Base-by-base conservation (phyloP, 1,284 basidiomycete species). In the Naganishia sp. region DNA sequence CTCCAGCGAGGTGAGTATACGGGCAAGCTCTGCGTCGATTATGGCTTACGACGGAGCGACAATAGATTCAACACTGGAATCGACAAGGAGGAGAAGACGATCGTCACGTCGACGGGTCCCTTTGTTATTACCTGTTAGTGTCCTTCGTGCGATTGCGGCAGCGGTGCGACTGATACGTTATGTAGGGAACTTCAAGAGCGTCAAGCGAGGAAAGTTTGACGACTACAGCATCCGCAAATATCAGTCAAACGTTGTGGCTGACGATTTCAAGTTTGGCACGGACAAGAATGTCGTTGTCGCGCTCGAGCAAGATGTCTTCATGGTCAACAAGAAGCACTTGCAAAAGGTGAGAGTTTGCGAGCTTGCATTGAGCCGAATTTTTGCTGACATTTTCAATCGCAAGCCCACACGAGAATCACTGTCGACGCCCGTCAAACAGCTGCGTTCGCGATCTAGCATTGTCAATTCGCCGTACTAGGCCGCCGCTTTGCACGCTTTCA, bases 231-330 rank as follows among this genome's bases (percentile, higher is more conserved):
- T 98, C 82, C 95, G 95, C 85, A 86, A 85, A 72, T 95, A 96
- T 76, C 90, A 94, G 74, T 94, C 96, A 72, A 84, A 86, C 57
- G 94, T 99, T 68, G 93, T 99, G 0, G 93, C 95, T 70, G 94
- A 97, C 78, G 92, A 90, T 80, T 97, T 97, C 86, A 91, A 89
- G 79, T 96, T 92, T 75, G 93, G 92, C 21, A 90, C 94, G 71
- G 93, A 96, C 80, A 90, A 92, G 75, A 89, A 96, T 77, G 96
- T 97, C 75, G 91, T 97, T 73, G 95, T 99, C 65, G 95, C 96
- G 2, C 82, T 98, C 72, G 87, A 92, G 77, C 92, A 97, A 80
- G 90, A 99, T 75, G 93, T 99, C 23, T 84, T 97, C 69, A 89
- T 92, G 71, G 86, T 96, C 65, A 94, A 94, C 82, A 96, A 95